Evolutionary conservation across 1,139 yeast genomes (phyloP).

Genomic region (Geotrichum fermentans): DNA sequence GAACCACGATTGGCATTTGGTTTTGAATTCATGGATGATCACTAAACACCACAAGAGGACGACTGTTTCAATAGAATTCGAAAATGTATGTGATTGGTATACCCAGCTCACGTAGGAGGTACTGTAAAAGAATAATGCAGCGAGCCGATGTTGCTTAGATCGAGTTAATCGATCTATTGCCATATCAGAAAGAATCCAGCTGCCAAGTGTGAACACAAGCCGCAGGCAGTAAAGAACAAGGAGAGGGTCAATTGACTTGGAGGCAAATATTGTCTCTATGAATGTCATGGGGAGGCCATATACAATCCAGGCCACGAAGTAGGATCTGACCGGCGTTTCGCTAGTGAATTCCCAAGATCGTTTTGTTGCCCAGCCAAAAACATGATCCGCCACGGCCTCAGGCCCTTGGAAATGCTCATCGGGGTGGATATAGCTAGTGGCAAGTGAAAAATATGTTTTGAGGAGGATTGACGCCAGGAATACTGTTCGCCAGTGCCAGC

Average conservation of each 20-base stretch:
- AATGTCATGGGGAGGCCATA: slow-evolving; percentile 59
- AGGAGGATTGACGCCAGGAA: slow-evolving; percentile 40
- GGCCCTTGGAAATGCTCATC: slow-evolving; percentile 94
- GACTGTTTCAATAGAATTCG: slow-evolving; percentile 79
- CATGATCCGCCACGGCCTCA: slow-evolving; percentile 55
- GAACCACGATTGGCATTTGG: slow-evolving; percentile 26
- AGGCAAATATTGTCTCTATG: slow-evolving; percentile 28
- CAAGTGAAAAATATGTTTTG: slow-evolving; percentile 56
- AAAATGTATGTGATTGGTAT: slow-evolving; percentile 81
- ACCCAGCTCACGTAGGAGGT: slow-evolving; percentile 78
- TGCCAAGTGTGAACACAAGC: slow-evolving; percentile 50
- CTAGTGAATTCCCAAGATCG: slow-evolving; percentile 82
- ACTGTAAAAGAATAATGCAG: slow-evolving; percentile 59
- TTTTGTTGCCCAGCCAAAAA: slow-evolving; percentile 50
- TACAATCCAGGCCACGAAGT: slow-evolving; percentile 58
- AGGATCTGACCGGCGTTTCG: slow-evolving; percentile 63
- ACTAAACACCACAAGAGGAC: slow-evolving; percentile 55
- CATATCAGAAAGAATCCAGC: slow-evolving; percentile 57
- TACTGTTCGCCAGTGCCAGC: slow-evolving; percentile 31
- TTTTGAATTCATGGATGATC: slow-evolving; percentile 36
- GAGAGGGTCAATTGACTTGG: slow-evolving; percentile 31
- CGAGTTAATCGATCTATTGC: slow-evolving; percentile 47
- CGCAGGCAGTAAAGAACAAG: slow-evolving; percentile 55
- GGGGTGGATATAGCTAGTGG: slow-evolving; percentile 88
- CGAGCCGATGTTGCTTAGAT: slow-evolving; percentile 57